Evolutionary conservation across 441 rosid species (phyloP).

Genomic region (Arabidopsis lyrata): DNA sequence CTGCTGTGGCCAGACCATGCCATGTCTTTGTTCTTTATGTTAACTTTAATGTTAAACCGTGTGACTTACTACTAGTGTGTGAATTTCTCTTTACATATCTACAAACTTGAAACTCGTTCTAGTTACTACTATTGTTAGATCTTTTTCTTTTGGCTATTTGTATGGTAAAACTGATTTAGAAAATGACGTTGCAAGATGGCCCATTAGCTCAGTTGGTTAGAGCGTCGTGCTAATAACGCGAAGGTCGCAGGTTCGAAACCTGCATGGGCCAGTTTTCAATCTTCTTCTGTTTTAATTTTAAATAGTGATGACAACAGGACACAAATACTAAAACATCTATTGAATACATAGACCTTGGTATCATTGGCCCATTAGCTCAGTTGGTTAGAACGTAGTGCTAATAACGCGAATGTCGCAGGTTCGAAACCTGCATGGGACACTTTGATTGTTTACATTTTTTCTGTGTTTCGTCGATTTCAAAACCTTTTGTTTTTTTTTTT

Average conservation of each 20-base stretch:
- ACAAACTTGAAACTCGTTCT: conserved; percentile 8
- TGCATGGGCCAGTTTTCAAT: conserved; percentile 61
- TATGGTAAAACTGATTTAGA: not conserved
- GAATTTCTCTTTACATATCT: not conserved
- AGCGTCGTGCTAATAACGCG: conserved; percentile 91
- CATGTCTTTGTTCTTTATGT: conserved; percentile 34
- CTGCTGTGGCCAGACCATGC: not conserved
- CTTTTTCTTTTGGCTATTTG: not conserved
- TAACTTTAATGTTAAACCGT: conserved; percentile 29
- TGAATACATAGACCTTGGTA: no score
- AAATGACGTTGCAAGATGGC: not conserved
- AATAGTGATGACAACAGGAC: no score
- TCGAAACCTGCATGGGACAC: conserved; percentile 81
- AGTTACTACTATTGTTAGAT: not conserved
- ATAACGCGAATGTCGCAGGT: conserved; percentile 94
- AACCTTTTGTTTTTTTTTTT: not conserved
- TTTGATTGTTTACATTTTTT: no score
- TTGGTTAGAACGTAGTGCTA: conserved; percentile 67
- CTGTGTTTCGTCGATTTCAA: not conserved
- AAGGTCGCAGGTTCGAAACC: conserved; percentile 87
- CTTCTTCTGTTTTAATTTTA: no score
- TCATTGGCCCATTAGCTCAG: conserved; percentile 47
- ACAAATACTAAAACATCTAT: no score
- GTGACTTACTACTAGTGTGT: conserved; percentile 5
- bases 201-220: conserved; percentile 47